Base-by-base conservation (phyloP, 257 asterid genomes). In the Haberlea rhodopensis region DNA sequence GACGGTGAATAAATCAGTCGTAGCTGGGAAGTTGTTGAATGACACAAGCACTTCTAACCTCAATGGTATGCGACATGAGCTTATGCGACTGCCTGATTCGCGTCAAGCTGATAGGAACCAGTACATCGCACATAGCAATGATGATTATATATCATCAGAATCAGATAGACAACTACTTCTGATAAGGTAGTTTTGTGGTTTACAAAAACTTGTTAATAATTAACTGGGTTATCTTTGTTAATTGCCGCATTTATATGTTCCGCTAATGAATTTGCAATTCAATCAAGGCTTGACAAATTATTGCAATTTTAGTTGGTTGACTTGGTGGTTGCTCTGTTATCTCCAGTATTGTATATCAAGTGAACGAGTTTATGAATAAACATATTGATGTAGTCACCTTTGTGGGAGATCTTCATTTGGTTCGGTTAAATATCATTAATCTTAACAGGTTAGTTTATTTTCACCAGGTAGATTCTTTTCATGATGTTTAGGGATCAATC, bases 111-210 rank as follows among this genome's bases (percentile, higher is more conserved):
- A 83, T 40, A 78, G 73, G 52, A 78, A 78, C 73, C 82, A 72
- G 71, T 81, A 85, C 75, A 45, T 31, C 22, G 60, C 87, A 45
- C 85, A 78, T 61, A 80, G 73, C 66, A 82, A 86, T 70, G 90
- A 88, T 75, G 92, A 90, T 80, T 85, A 84, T 76, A 75, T 94
- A 81, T 77, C 94, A 40, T 84, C 97, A 20, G 97, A 94, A 83
- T 87, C 97, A 66, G 97, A 94, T 63, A 79, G 87, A 59, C 99
- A 94, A 68, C 76, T 76, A 52, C 99, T 94, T 74, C 89, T 94
- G 59, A 94, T 94, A 68, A 86, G 89, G 99, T 94, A 75, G 59
- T 72, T 37, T 21, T 22, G 21, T 57, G 28, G 48, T 37, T 37
- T n/a, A 37, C 10, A 58, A 51, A 66, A 48, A 16, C 34, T 29